phyloP scores from a whole-genome alignment of 2,329 filamentous ascomycete species.

The Diaporthe citri region DNA sequence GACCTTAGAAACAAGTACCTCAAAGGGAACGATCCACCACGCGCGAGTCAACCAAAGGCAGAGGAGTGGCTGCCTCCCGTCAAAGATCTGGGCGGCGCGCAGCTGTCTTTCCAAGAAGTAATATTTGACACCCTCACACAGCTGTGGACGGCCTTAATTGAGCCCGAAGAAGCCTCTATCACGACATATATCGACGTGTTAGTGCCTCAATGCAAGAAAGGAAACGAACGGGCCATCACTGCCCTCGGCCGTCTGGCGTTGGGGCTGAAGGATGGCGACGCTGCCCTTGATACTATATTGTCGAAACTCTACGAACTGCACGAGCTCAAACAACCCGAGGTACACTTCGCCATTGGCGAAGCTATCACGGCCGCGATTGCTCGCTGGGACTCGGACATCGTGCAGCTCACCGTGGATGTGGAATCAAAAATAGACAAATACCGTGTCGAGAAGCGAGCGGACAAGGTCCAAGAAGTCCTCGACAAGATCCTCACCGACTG shows the following conservation, averaged over 20 bases:
- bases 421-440: constrained; percentile 60
- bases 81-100: constrained; percentile 10
- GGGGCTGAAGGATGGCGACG: constrained; percentile 58
- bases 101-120: constrained; percentile 50
- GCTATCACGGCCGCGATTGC: constrained; percentile 82
- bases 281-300: constrained; percentile 65
- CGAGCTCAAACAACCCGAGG: constrained; percentile 86
- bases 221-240: constrained; percentile 85
- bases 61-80: constrained; percentile 37
- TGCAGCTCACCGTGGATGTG: constrained; percentile 82
- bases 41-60: not conserved
- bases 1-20: constrained; percentile 26
- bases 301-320: constrained; percentile 81
- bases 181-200: constrained; percentile 72
- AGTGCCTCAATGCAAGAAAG: constrained; percentile 77
- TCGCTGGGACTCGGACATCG: constrained; percentile 86
- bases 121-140: constrained; percentile 60
- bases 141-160: constrained; percentile 60
- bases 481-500: constrained; percentile 83
- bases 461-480: constrained; percentile 66
- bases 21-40: not conserved
- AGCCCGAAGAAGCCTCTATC: constrained; percentile 44
- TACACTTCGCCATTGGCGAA: constrained; percentile 92
- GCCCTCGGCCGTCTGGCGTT: constrained; percentile 83
- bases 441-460: constrained; percentile 53